phyloP scores from a whole-genome alignment of 2,329 filamentous ascomycete genomes.

The Microdochium bolleyi region DNA sequence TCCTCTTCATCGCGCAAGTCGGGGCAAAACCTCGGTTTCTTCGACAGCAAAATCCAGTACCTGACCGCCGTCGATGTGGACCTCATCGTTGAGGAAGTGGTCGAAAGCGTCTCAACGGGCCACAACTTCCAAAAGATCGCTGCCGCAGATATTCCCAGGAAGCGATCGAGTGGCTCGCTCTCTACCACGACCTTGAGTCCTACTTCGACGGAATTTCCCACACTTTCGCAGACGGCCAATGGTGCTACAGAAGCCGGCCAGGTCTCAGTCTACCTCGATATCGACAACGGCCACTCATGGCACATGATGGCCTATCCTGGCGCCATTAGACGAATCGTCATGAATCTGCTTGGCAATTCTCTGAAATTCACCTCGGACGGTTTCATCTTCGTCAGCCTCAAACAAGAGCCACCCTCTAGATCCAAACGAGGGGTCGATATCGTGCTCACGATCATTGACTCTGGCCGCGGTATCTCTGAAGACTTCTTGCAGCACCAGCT shows the following conservation, averaged over 20 bases:
- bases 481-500: conserved; percentile 53
- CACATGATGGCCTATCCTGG: neutral
- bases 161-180: neutral
- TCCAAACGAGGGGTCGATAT: conserved; percentile 11
- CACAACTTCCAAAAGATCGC: conserved; percentile 24
- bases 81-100: conserved; percentile 34
- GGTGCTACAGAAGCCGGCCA: neutral
- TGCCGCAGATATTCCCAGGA: neutral
- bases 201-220: neutral
- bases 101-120: conserved; percentile 38
- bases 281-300: neutral
- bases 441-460: conserved; percentile 47
- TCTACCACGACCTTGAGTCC: neutral
- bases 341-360: conserved; percentile 45
- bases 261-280: neutral
- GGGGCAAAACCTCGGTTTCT: neutral
- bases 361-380: conserved; percentile 42
- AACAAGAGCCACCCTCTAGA: neutral
- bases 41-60: neutral
- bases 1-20: conserved; percentile 8
- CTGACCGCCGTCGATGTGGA: conserved; percentile 22
- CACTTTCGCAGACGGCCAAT: neutral
- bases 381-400: conserved; percentile 30
- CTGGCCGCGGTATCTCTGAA: conserved; percentile 56
- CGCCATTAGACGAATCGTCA: conserved; percentile 27